Evolutionary conservation across 2,329 filamentous ascomycete species (phyloP), one percentile per base, ranked within the genome.

Genomic region (Lasiodiplodia citricola): DNA sequence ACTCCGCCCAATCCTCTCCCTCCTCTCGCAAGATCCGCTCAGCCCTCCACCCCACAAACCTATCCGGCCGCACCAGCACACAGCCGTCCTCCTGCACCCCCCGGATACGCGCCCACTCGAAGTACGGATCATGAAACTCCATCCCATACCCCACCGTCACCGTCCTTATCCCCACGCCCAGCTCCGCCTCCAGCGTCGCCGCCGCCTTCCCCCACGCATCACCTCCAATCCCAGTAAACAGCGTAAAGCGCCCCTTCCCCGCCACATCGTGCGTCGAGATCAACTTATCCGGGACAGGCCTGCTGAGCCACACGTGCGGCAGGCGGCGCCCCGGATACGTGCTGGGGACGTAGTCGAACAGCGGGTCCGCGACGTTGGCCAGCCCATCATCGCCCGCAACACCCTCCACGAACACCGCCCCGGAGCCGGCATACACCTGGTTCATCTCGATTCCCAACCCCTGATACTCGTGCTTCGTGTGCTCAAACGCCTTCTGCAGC

Each of bases 251-350:
- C 0, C 86, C 85, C 62, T 89, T 81, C 0, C 88, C 88, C 0
- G 86, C 86, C 1, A 91, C 76, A 74, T 90, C 88, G 56, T 87
- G 84, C 0, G 87, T 90, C 1, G 87, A 89, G 21, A 86, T 76
- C 18, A 78, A 78, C 66, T 81, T 73, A 10, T 78, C 77, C 0
- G 87, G 84, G 11, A 81, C 72, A 6, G 79, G 72, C 23, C 81
- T 82, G 76, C 88, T 86, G 18, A 91, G 77, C 89, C 89, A 91
- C 0, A 82, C 88, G 75, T 91, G 89, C 4, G 89, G 89, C 25
- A 90, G 76, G 2, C 88, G 80, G 35, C 81, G 81, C 6, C 89
- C 89, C 0, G 89, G 89, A 72, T 85, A 88, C 2, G 88, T 90
- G 60, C 76, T 83, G 0, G 38, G 57, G 5, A 13, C 57, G 57